Percentiles rank a stretch among this genome's conserved stretches.
These are phyloP conservation scores for Oxyria digyna DNA, from an alignment of 148 eudicot genomes.

Conservation along the genomic window DNA sequence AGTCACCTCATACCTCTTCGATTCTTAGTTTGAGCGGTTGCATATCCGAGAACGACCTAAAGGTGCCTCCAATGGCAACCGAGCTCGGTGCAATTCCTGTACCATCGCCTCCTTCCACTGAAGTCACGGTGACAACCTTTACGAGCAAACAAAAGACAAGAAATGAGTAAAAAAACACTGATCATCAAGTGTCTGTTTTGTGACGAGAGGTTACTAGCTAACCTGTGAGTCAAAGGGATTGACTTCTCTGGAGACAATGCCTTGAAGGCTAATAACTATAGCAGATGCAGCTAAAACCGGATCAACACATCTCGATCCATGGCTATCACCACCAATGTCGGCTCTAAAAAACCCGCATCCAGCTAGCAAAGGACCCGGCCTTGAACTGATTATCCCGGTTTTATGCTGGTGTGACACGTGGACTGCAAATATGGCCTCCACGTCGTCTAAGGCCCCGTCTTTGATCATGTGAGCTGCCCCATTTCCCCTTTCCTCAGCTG, in stretches of 20 bases:
- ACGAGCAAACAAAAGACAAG: background rate
- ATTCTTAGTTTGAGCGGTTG: slow-evolving; percentile 42
- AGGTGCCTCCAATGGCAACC: slow-evolving; percentile 50
- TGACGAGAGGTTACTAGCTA: background rate
- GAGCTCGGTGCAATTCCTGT: slow-evolving; percentile 17
- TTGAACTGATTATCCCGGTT: slow-evolving; percentile 42
- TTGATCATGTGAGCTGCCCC: slow-evolving; percentile 67
- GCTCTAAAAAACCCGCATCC: slow-evolving; percentile 72
- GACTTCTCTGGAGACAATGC: slow-evolving; percentile 71
- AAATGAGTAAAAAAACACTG: background rate
- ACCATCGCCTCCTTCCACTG: slow-evolving; percentile 28
- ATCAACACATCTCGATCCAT: slow-evolving; percentile 16
- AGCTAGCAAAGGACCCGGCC: slow-evolving; percentile 65
- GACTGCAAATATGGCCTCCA: slow-evolving; percentile 62
- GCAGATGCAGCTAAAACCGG: slow-evolving; percentile 66
- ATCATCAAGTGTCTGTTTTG: background rate
- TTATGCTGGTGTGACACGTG: slow-evolving; percentile 50
- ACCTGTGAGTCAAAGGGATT: slow-evolving; percentile 79
- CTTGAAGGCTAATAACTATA: slow-evolving; percentile 62
- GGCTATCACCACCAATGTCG: slow-evolving; percentile 15
- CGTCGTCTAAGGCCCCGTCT: slow-evolving; percentile 53
- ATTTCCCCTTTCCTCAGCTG: slow-evolving; percentile 79
- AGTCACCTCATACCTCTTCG: slow-evolving; percentile 30
- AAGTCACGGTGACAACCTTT: slow-evolving; percentile 71
- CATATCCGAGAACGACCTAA: slow-evolving; percentile 62